Evolutionary conservation across 116 monocot genomes (phyloP).

Genomic region (Phalaenopsis hybrid): DNA sequence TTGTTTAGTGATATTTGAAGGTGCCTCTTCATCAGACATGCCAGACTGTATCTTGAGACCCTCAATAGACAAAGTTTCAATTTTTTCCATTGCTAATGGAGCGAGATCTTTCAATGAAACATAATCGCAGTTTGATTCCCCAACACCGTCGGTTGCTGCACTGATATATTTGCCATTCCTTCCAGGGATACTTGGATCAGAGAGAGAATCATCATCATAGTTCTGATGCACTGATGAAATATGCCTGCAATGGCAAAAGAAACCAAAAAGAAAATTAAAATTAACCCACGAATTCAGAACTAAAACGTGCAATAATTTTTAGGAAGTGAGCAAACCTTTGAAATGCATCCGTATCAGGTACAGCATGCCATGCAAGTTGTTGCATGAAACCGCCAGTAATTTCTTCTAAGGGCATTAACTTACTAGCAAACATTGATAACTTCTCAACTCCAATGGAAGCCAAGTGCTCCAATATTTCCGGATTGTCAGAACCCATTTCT

Average conservation of each 20-base stretch:
- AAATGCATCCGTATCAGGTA: constrained; percentile 9
- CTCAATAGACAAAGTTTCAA: constrained; percentile 65
- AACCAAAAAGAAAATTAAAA: neutral
- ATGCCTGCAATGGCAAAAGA: constrained; percentile 11
- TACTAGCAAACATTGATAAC: constrained; percentile 50
- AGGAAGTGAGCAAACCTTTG: constrained; percentile 12
- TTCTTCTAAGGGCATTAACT: constrained; percentile 77
- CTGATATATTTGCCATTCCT: neutral
- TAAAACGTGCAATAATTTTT: neutral
- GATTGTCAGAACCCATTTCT: constrained; percentile 31
- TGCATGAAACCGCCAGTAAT: constrained; percentile 48
- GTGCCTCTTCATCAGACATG: constrained; percentile 26
- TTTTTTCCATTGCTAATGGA: constrained; percentile 59
- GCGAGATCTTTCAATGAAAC: constrained; percentile 76
- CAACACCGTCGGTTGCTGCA: neutral
- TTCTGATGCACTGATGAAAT: neutral
- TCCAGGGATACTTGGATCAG: constrained; percentile 3
- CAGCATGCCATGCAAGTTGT: constrained; percentile 18
- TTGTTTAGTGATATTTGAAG: constrained; percentile 16
- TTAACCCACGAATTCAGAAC: neutral
- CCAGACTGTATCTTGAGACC: constrained; percentile 75
- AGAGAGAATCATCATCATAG: neutral
- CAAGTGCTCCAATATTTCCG: constrained; percentile 52
- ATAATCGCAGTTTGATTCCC: constrained; percentile 31
- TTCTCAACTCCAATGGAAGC: constrained; percentile 68